A percentile compares a stretch with the other conserved stretches of the same genome.
Conservation (phyloP, 2,329 filamentous ascomycete species). For the Arthrobotrys sphaeroides region DNA sequence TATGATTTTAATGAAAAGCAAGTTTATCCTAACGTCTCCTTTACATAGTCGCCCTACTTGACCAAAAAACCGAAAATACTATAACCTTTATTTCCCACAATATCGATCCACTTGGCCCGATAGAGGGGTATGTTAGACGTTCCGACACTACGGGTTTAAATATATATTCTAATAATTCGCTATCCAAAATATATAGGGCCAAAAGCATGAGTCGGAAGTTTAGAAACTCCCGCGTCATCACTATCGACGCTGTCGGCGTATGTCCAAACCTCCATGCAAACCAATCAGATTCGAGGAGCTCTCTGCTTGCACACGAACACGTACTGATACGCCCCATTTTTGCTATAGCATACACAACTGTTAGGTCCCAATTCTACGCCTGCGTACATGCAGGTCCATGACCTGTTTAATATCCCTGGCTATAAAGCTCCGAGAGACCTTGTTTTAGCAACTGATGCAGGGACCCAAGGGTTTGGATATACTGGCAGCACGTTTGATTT, state of each 20-base stretch:
- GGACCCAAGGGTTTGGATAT: conserved; percentile 24
- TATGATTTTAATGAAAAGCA: not conserved
- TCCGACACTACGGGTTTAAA: not conserved
- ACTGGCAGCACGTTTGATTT: conserved; percentile 17
- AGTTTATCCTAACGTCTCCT: not conserved
- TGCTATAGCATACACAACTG: conserved; percentile 38
- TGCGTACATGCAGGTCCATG: conserved; percentile 25
- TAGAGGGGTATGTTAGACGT: conserved; percentile 23
- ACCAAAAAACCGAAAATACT: conserved; percentile 32
- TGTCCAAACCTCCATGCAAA: not conserved
- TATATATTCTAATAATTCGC: not conserved
- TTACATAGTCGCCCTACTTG: conserved; percentile 17
- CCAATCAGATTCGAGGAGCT: not conserved
- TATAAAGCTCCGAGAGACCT: conserved; percentile 26
- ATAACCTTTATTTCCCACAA: conserved; percentile 39
- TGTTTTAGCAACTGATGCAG: conserved; percentile 8
- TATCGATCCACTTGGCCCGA: conserved; percentile 32
- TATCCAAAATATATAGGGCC: not conserved
- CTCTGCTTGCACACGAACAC: too few relatives aligned
- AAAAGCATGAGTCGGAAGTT: conserved; percentile 46
- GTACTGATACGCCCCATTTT: not conserved
- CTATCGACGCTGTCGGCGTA: conserved; percentile 35
- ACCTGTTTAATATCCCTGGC: conserved; percentile 9
- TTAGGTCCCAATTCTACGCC: conserved; percentile 24
- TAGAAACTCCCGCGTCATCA: conserved; percentile 33